phyloP scores from a whole-genome alignment of 140 eudicot genomes.

The Artemisia princeps region DNA sequence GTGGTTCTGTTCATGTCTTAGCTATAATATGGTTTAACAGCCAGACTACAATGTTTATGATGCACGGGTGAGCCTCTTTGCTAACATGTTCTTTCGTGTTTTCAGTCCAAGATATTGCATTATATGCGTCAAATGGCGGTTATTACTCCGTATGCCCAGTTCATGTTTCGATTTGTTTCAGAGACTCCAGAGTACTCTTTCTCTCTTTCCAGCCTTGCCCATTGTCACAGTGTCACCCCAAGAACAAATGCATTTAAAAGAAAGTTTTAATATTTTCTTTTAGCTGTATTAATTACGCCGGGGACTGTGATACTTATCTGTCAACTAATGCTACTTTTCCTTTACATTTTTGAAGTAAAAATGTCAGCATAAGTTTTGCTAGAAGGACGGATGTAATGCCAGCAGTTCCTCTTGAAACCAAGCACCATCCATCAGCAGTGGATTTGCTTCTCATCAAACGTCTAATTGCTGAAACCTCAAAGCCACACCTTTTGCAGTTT shows the following conservation, averaged over 20 bases:
- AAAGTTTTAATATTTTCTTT: background rate
- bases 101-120: conserved; percentile 96
- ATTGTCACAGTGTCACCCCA: no score
- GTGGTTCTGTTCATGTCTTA: background rate
- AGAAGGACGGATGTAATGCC: conserved; percentile 99
- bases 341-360: conserved; percentile 52
- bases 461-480: conserved; percentile 82
- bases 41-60: background rate
- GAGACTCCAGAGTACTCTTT: conserved; percentile 69
- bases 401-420: conserved; percentile 87
- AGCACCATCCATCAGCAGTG: conserved; percentile 99
- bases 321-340: conserved; percentile 18
- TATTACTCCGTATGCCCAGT: conserved; percentile 95
- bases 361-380: conserved; percentile 75
- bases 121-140: conserved; percentile 99
- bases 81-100: conserved; percentile 11
- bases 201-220: background rate
- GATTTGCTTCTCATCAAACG: conserved; percentile 93
- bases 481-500: conserved; percentile 70
- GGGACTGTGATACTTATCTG: background rate
- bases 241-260: no score
- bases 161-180: conserved; percentile 75
- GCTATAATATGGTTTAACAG: conserved; percentile 5
- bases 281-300: background rate
- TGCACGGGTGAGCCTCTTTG: conserved; percentile 8